Evolutionary conservation across 345 rosid genomes (phyloP), one percentile per base, ranked within the genome.

Genomic region (Eucalyptus erythrocorys): DNA sequence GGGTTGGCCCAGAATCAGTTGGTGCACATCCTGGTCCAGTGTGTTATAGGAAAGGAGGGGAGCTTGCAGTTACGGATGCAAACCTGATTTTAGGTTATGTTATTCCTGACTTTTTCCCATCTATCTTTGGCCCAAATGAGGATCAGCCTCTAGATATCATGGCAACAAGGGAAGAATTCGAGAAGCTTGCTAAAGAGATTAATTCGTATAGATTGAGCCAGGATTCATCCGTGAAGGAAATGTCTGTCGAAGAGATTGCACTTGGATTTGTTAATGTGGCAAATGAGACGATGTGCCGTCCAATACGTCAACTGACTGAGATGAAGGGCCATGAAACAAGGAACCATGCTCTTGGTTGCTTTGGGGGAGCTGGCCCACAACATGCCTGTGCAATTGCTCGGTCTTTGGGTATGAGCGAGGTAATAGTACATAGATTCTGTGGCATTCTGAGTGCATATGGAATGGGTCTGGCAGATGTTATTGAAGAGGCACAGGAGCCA

Each of bases 1-100:
- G 94, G 59, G 99, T 97, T 26, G 99, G 99, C 87, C 99, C 99
- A 17, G 98, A 97, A 89, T 97, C 99, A 17, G 99, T 96, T 61
- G 99, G 99, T 82, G 99, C 99, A 8, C 99, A 98, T 87, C 99
- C 99, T 4, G 99, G 99, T 89, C 99, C 99, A 4, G 98, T 96
- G 88, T 97, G 99, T 90, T 96, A 97, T 88, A 90, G 98, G 88
- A 97, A 97, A 94, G 99, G 97, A 80, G 99, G 99, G 64, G 95
- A 96, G 90, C 87, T 97, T 92, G 94, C 99, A 68, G 97, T 97
- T 79, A 97, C 99, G 7, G 99, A 97, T 93, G 99, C 99, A 79
- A 97, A 97, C 86, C 92, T 97, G 87, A 90, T 97, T 88, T 93
- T 98, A 79, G 99, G 99, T 48, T 96, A 91, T 89, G 96, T 98